Evolutionary conservation across 1,284 basidiomycete genomes (phyloP).

Genomic region (Sporisorium iseilematis-ciliati): DNA sequence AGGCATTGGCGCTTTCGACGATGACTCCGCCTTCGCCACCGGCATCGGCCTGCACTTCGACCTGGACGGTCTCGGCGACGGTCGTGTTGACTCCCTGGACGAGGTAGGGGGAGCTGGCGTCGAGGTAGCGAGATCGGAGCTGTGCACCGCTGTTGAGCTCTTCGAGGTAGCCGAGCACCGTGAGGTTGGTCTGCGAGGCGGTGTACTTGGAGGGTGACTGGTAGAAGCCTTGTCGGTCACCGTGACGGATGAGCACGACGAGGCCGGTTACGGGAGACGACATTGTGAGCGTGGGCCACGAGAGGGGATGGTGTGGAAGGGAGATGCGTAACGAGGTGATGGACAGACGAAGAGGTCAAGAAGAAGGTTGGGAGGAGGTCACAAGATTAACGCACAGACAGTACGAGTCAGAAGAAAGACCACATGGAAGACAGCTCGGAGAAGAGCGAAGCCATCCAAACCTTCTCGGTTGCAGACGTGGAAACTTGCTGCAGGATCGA

Average conservation of each 20-base stretch:
- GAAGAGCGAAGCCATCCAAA: too few relatives aligned
- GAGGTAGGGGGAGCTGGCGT: constrained; percentile 72
- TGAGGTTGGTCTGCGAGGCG: constrained; percentile 80
- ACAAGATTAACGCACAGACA: constrained; percentile 1
- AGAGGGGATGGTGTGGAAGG: not conserved
- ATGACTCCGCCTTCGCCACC: constrained; percentile 86
- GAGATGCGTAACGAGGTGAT: not conserved
- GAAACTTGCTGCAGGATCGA: too few relatives aligned
- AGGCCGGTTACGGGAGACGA: constrained; percentile 76
- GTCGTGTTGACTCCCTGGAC: constrained; percentile 75
- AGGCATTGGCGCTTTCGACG: constrained; percentile 76
- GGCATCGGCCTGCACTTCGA: constrained; percentile 70
- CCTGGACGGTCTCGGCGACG: constrained; percentile 44
- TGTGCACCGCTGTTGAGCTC: constrained; percentile 79
- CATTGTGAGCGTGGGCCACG: constrained; percentile 8
- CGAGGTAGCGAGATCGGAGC: constrained; percentile 79
- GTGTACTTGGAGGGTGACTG: constrained; percentile 73
- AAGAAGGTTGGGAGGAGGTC: too few relatives aligned
- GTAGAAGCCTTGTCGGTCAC: constrained; percentile 76
- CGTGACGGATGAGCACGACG: constrained; percentile 84
- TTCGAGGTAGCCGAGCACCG: constrained; percentile 81
- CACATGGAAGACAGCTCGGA: too few relatives aligned
- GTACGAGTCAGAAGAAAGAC: not conserved
- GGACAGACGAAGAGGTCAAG: not conserved
- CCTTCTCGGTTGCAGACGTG: too few relatives aligned